A percentile compares a stretch with the other conserved stretches of the same genome.
Evolutionary conservation across 148 eudicot genomes (phyloP).

Genomic region (Vaccinium macrocarpon): DNA sequence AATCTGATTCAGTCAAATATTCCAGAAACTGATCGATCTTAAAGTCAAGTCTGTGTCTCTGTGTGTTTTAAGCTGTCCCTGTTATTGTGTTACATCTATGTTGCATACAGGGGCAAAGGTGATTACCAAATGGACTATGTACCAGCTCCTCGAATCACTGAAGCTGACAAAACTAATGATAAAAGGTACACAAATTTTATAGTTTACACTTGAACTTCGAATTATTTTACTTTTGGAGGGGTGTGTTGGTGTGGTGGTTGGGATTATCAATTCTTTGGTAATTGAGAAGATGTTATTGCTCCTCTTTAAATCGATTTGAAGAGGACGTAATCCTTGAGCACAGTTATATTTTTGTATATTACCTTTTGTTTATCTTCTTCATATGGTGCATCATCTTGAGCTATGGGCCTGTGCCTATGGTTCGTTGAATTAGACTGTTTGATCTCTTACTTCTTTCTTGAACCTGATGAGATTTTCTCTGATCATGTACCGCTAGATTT

Average conservation of each 20-base stretch:
- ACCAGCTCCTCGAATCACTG: conserved; percentile 88
- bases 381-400: not conserved
- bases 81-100: conserved; percentile 6
- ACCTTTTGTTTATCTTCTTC: not conserved
- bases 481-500: not conserved
- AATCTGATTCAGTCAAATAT: not conserved
- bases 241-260: not conserved
- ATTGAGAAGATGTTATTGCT: not conserved
- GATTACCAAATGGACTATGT: conserved; percentile 80
- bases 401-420: not conserved
- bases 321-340: not conserved
- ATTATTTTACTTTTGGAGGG: no score
- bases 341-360: not conserved
- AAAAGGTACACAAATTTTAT: conserved; percentile 39
- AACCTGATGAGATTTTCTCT: not conserved
- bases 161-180: conserved; percentile 87
- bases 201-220: not conserved
- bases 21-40: not conserved
- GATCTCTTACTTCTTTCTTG: not conserved
- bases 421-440: not conserved
- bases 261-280: not conserved
- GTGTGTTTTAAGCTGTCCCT: not conserved
- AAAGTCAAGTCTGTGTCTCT: no score
- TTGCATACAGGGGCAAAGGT: conserved; percentile 67
- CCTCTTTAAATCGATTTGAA: not conserved